A percentile compares a stretch with the other conserved stretches of the same genome.
phyloP scores from a whole-genome alignment of 225 moss, liverwort and hornwort species.

The Pleurozium schreberi region DNA sequence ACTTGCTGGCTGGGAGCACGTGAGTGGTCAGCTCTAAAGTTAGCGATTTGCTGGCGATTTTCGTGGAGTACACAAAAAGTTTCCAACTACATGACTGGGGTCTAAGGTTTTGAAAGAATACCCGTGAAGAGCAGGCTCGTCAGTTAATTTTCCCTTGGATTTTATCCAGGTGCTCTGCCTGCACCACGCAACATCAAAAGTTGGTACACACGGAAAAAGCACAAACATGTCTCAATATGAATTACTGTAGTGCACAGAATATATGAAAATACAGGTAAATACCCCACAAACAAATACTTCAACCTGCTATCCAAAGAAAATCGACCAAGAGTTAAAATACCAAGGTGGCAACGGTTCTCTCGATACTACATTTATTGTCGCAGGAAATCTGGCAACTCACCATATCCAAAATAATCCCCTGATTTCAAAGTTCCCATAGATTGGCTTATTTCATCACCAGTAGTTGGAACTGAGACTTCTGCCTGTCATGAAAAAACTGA shows the following conservation, averaged over 20 bases:
- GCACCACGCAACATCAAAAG: neutral
- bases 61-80: neutral
- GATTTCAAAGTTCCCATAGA: constrained; percentile 16
- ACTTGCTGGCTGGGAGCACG: neutral
- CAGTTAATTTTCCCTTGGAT: constrained; percentile 37
- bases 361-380: neutral
- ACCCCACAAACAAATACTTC: neutral
- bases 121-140: constrained; percentile 54
- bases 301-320: neutral
- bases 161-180: constrained; percentile 49
- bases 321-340: constrained; percentile 2
- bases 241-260: neutral
- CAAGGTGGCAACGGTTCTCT: constrained; percentile 23
- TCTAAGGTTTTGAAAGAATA: neutral
- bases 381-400: constrained; percentile 5
- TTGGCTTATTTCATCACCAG: constrained; percentile 1
- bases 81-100: neutral
- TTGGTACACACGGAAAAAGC: neutral
- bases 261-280: neutral
- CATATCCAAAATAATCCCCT: constrained; percentile 46
- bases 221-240: neutral
- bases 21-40: neutral
- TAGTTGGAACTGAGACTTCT: constrained; percentile 17
- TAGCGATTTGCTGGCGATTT: neutral
- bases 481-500: constrained; percentile 10